These are phyloP conservation scores for Nannochloropsis gaditana DNA, from an alignment of 108 stramenopile genomes.

Conservation along the genomic window DNA sequence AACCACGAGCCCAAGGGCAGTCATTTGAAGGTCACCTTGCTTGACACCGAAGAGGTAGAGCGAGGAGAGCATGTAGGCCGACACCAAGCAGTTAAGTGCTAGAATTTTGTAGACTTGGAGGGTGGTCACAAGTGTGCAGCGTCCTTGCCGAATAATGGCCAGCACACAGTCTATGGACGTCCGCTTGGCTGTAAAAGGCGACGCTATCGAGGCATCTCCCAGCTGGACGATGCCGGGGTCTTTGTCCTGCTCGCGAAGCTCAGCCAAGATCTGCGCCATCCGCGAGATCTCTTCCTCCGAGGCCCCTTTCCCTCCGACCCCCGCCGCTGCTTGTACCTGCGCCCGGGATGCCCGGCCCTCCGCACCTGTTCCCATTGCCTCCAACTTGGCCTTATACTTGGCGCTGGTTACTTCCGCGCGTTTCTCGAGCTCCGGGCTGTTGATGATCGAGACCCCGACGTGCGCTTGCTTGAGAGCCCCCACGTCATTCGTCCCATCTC, in stretches of 20 bases:
- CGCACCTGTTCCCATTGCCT: neutral
- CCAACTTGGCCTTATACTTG: constrained; percentile 53
- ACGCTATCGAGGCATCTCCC: constrained; percentile 94
- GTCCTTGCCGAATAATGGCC: constrained; percentile 52
- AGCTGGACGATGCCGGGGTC: constrained; percentile 61
- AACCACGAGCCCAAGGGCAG: constrained; percentile 70
- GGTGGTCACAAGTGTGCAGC: constrained; percentile 55
- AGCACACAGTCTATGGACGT: constrained; percentile 56
- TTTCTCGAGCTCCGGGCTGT: constrained; percentile 76
- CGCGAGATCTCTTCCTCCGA: constrained; percentile 20
- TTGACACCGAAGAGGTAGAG: constrained; percentile 89
- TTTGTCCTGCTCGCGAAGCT: constrained; percentile 31
- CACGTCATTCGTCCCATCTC: constrained; percentile 97
- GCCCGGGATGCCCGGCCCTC: neutral
- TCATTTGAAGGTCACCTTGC: constrained; percentile 77
- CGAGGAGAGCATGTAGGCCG: constrained; percentile 79
- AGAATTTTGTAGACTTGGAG: constrained; percentile 79
- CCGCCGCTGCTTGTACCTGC: constrained; percentile 3
- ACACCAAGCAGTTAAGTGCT: constrained; percentile 90
- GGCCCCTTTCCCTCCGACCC: neutral
- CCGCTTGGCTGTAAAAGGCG: constrained; percentile 86
- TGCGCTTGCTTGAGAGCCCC: constrained; percentile 90
- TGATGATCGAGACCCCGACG: constrained; percentile 90
- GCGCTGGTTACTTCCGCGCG: constrained; percentile 47
- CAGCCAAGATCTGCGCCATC: constrained; percentile 26